Percentiles rank a stretch among this genome's conserved stretches.
Evolutionary conservation across 768 basidiomycete genomes (phyloP).

Genomic region (Amanita molliuscula): DNA sequence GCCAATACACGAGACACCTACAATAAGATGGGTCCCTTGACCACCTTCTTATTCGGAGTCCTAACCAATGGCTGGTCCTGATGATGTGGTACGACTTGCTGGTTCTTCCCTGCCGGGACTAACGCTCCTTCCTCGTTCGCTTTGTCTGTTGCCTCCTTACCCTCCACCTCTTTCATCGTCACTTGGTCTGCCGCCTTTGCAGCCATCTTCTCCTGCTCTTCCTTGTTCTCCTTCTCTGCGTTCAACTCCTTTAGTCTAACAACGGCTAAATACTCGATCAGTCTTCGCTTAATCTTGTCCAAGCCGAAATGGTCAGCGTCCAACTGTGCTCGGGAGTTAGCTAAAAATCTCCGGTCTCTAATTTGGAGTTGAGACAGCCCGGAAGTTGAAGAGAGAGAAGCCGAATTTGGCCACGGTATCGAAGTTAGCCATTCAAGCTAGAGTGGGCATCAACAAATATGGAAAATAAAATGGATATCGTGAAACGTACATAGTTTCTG

Average conservation of each 20-base stretch:
- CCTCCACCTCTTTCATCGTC: conserved; percentile 4
- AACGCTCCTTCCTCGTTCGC: conserved; percentile 15
- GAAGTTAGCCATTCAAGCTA: conserved; percentile 86
- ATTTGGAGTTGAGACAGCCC: conserved; percentile 17
- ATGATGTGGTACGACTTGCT: conserved; percentile 9
- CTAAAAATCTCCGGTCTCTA: conserved; percentile 48
- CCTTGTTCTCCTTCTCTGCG: conserved; percentile 24
- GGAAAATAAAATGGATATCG: conserved; percentile 10
- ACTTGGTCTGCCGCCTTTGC: conserved; percentile 10
- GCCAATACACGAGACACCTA: conserved; percentile 15
- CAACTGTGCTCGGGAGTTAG: conserved; percentile 65
- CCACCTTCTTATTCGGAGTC: conserved; percentile 23
- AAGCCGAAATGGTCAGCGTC: conserved; percentile 90
- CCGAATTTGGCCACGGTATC: conserved; percentile 69
- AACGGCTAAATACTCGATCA: conserved; percentile 89
- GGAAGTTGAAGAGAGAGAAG: conserved; percentile 12
- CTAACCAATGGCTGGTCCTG: conserved; percentile 7
- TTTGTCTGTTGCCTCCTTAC: conserved; percentile 6
- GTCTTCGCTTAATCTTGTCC: conserved; percentile 83
- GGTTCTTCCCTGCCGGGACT: conserved; percentile 18
- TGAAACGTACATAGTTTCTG: conserved; percentile 56
- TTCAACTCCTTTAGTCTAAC: conserved; percentile 51
- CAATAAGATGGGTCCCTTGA: conserved; percentile 70
- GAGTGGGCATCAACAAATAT: conserved; percentile 1
- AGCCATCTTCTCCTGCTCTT: conserved; percentile 20